These are phyloP conservation scores for Lyophyllum atratum DNA, from an alignment of 768 basidiomycete genomes.

Conservation along the genomic window DNA sequence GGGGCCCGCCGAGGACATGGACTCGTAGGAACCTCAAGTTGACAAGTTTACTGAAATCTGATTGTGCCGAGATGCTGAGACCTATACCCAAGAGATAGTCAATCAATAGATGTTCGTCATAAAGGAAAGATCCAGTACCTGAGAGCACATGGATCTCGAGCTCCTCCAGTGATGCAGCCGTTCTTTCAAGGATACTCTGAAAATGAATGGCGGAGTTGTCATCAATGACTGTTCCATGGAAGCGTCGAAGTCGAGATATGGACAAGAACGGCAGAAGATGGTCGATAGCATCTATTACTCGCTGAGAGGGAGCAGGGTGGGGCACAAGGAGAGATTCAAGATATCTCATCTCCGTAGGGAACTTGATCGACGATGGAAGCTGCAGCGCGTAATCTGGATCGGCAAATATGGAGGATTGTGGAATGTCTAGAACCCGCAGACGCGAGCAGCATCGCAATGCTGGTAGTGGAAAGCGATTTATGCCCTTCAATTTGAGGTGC, in stretches of 20 bases:
- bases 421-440: neutral
- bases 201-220: neutral
- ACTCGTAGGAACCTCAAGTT: neutral
- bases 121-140: neutral
- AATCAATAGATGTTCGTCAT: neutral
- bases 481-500: neutral
- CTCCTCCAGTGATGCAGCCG: neutral
- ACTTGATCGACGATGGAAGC: neutral
- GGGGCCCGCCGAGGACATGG: neutral
- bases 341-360: neutral
- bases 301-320: neutral
- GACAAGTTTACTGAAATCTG: neutral
- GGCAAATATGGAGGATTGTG: neutral
- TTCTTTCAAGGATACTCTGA: neutral
- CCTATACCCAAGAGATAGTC: neutral
- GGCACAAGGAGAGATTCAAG: neutral
- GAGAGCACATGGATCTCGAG: neutral
- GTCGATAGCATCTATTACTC: neutral
- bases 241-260: neutral
- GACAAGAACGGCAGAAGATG: neutral
- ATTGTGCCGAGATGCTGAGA: neutral
- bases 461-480: neutral
- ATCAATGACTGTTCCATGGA: neutral
- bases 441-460: neutral
- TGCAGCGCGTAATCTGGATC: neutral